phyloP scores from a whole-genome alignment of 2,329 filamentous ascomycete species.

The Knoxdaviesia capensis region DNA sequence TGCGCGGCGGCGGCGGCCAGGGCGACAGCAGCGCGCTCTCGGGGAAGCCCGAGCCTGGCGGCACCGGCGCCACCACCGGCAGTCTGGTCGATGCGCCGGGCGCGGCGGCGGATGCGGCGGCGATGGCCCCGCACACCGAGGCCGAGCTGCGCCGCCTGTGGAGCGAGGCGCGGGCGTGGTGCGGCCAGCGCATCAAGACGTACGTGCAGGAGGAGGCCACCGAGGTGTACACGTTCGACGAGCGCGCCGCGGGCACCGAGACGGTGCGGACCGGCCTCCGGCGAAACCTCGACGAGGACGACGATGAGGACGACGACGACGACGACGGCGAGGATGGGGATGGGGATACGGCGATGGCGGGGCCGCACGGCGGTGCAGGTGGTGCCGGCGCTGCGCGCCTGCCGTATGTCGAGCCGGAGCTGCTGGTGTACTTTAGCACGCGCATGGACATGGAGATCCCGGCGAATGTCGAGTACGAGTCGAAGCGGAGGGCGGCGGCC shows the following conservation, averaged over 20 bases:
- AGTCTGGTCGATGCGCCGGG: conserved; percentile 7
- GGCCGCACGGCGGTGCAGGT: conserved; percentile 2
- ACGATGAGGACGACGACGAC: conserved; percentile 37
- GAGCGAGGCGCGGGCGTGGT: conserved; percentile 22
- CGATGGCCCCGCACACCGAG: conserved; percentile 23
- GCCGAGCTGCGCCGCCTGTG: conserved; percentile 33
- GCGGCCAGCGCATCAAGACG: conserved; percentile 17
- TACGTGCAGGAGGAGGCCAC: conserved; percentile 22
- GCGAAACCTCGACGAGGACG: conserved; percentile 28
- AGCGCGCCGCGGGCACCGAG: conserved; percentile 43
- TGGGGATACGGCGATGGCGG: conserved; percentile 9
- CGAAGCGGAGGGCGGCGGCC: conserved; percentile 5
- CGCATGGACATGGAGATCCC: conserved; percentile 24
- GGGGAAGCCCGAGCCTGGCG: conserved; percentile 18
- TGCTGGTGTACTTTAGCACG: conserved; percentile 23
- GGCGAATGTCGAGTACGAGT: conserved; percentile 20
- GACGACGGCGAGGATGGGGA: conserved; percentile 29
- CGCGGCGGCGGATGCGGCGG: conserved; percentile 4
- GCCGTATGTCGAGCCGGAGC: conserved; percentile 21
- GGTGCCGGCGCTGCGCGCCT: conserved; percentile 11
- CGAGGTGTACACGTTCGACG: conserved; percentile 54
- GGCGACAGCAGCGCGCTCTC: not conserved
- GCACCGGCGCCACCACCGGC: conserved; percentile 6
- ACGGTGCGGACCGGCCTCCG: conserved; percentile 53
- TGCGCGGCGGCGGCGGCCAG: conserved; percentile 1